phyloP scores from a whole-genome alignment of 108 stramenopile species.

The Phaeodactylum tricornutum region DNA sequence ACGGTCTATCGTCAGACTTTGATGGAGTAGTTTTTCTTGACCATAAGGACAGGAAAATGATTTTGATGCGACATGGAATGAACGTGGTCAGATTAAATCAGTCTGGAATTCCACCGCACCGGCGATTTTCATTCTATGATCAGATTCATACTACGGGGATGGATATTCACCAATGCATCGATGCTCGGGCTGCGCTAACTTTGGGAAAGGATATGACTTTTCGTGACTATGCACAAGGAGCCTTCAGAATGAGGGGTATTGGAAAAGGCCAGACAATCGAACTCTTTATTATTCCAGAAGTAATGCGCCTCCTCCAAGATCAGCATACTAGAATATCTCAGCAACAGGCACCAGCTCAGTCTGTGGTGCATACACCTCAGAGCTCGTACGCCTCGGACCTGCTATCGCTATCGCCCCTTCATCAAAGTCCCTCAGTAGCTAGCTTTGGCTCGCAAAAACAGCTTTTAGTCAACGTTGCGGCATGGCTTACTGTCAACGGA shows the following conservation, averaged over 20 bases:
- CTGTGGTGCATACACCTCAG: slow-evolving; percentile 4
- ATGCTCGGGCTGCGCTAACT: slow-evolving; percentile 86
- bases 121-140: slow-evolving; percentile 94
- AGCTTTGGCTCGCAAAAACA: slow-evolving; percentile 7
- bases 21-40: slow-evolving; percentile 95
- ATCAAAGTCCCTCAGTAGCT: too few species aligned
- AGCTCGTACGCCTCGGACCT: slow-evolving; percentile 36
- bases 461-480: slow-evolving; percentile 86
- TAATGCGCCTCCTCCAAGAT: slow-evolving; percentile 59
- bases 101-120: slow-evolving; percentile 74
- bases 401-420: slow-evolving; percentile 41
- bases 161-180: slow-evolving; percentile 93
- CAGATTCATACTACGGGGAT: slow-evolving; percentile 98
- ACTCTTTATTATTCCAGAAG: slow-evolving; percentile 89
- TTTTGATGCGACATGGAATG: slow-evolving; percentile 78
- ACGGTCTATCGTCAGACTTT: slow-evolving; percentile 63
- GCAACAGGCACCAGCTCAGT: slow-evolving; percentile 14
- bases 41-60: slow-evolving; percentile 90
- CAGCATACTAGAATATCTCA: slow-evolving; percentile 33
- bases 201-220: slow-evolving; percentile 97
- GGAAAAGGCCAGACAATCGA: slow-evolving; percentile 90
- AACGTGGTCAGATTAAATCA: slow-evolving; percentile 76
- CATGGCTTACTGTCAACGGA: slow-evolving; percentile 97
- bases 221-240: slow-evolving; percentile 94
- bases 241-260: slow-evolving; percentile 95